Percentiles rank a stretch among this genome's conserved stretches.
Conservation (phyloP, 352 stramenopile species). For the Hyaloperonospora brassicae region DNA sequence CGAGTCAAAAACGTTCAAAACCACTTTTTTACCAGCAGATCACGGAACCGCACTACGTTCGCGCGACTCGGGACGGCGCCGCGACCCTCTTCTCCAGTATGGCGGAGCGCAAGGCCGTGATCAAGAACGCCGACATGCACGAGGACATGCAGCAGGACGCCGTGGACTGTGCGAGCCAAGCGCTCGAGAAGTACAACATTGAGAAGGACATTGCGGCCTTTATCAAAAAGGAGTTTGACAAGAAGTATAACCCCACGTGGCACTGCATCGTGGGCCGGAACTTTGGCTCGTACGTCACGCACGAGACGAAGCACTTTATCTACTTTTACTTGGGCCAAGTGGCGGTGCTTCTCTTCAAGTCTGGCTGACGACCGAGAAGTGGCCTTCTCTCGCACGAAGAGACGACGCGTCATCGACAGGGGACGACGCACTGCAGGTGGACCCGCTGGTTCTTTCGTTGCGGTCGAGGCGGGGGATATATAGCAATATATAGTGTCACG, state of each 20-base stretch:
- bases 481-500: constrained; percentile 19
- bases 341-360: constrained; percentile 58
- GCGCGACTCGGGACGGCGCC: too few species aligned
- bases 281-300: constrained; percentile 91
- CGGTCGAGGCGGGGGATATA: constrained; percentile 8
- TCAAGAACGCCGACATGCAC: constrained; percentile 99
- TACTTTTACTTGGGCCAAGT: constrained; percentile 94
- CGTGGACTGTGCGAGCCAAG: constrained; percentile 96
- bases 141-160: constrained; percentile 99
- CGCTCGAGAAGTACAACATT: constrained; percentile 99
- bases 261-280: constrained; percentile 93
- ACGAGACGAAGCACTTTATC: constrained; percentile 92
- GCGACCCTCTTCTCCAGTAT: too few species aligned
- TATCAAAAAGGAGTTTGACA: constrained; percentile 92
- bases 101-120: constrained; percentile 96
- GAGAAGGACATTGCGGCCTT: constrained; percentile 94
- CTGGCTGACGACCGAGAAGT: constrained; percentile 30
- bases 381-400: too few species aligned
- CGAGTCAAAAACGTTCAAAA: too few species aligned
- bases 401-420: too few species aligned
- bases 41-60: too few species aligned
- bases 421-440: neutral
- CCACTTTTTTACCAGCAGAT: too few species aligned
- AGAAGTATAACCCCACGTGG: constrained; percentile 90
- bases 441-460: neutral